Evolutionary conservation across 2,329 filamentous ascomycete genomes (phyloP), one percentile per base, ranked within the genome.

Genomic region (Fonsecaea nubica): DNA sequence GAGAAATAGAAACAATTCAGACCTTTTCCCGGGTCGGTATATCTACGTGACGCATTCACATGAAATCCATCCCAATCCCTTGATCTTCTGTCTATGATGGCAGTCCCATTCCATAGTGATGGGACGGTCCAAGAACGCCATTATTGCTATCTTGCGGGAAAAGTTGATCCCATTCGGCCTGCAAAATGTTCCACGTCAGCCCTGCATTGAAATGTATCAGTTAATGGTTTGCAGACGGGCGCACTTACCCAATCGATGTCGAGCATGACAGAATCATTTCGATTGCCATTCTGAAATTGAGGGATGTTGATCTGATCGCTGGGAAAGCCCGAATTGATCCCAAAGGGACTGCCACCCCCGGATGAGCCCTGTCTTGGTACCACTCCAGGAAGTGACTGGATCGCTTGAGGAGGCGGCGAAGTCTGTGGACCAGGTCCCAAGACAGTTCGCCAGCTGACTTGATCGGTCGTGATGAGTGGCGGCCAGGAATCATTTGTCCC

Each of bases 231-330:
- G 15, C 12, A 18, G 50, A 36, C 25, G 45, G 21, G 15, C 13
- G 36, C 10, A 81, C 86, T 79, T 77, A 89, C 88, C 88, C 88
- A 90, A 71, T 91, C 87, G 69, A 90, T 86, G 63, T 86, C 85
- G 48, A 87, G 74, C 76, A 81, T 78, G 65, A 78, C 69, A 32
- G 77, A 62, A 70, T 75, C 65, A 62, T 74, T 70, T 68, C 73
- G 55, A n/a, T n/a, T 15, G 21, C 45, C 62, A 3, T 62, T 33
- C 7, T 63, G 69, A 5, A 63, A 60, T 50, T 70, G 68, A 4
- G 68, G 68, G 21, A 70, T 66, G 38, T 70, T 70, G 53, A 70
- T 64, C 50, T 70, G 65, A 54, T 70, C 68, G 32, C 59, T 71
- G 8, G 62, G 65, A 52, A 68, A 69, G 4, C 66, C 67, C 13